phyloP scores from a whole-genome alignment of 2,329 filamentous ascomycete genomes.

The Nemania abortiva region DNA sequence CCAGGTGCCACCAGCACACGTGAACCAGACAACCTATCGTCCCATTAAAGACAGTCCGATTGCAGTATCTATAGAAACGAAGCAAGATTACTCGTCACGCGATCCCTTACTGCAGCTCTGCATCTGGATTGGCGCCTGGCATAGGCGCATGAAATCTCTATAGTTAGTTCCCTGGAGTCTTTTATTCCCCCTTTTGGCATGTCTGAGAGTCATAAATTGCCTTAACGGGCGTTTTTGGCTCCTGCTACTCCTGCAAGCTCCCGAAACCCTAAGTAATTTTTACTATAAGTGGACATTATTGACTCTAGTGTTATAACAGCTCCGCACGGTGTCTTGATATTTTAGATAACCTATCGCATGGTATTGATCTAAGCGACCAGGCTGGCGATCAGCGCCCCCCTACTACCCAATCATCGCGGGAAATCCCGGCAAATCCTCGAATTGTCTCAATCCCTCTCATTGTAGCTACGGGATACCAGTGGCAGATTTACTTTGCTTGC shows the following conservation, averaged over 20 bases:
- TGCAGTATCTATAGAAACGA: not conserved
- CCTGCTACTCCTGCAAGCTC: too few relatives aligned
- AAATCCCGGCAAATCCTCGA: not conserved
- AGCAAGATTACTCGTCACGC: not conserved
- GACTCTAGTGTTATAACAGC: too few relatives aligned
- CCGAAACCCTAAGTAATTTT: too few relatives aligned
- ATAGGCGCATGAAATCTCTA: conserved; percentile 2
- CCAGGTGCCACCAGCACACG: not conserved
- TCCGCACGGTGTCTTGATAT: not conserved
- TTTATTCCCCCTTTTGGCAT: too few relatives aligned
- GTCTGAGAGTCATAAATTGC: too few relatives aligned
- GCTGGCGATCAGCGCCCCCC: not conserved
- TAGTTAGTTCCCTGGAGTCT: too few relatives aligned
- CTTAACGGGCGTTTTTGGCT: too few relatives aligned
- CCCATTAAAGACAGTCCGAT: not conserved
- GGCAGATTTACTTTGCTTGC: not conserved
- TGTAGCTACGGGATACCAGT: not conserved
- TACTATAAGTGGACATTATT: too few relatives aligned
- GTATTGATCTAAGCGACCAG: not conserved
- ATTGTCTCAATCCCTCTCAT: not conserved
- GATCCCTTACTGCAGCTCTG: not conserved
- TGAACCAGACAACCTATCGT: not conserved
- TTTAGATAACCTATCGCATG: not conserved
- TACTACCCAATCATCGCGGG: not conserved
- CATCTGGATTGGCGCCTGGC: not conserved